Base-by-base conservation (phyloP, 331 rosid genomes). In the Phaseolus coccineus region DNA sequence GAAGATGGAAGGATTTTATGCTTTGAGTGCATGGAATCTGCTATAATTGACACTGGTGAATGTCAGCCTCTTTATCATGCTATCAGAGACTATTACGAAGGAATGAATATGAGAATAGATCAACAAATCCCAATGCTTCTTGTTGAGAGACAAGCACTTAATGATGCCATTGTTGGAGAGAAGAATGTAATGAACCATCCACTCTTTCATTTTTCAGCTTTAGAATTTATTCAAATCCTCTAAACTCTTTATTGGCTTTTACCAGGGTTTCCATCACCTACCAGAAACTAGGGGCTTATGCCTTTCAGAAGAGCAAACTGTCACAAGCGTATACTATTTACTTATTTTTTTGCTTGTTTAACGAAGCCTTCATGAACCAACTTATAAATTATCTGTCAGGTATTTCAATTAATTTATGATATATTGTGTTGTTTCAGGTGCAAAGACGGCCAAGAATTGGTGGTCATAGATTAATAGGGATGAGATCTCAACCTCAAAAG, bases 121-220 rank as follows among this genome's bases (percentile, higher is more conserved):
- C 99, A 96, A 88, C 95, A 96, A 87, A 87, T 96, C 62, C 98
- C 99, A 33, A 96, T 96, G 99, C 96, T 96, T 82, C 90, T 96
- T 11, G 99, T 93, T 61, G 97, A 92, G 75, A 93, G 99, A 85
- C 94, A 96, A 53, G 99, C 98, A 22, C 96, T 96, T 64, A 96
- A 96, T 77, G 98, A 96, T 81, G 98, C 99, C 67, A 87, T 96
- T 81, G 94, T 89, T 6, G 99, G 96, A 74, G 99, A 96, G 82
- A 96, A 87, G 86, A 87, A 82, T 86, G 99, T 93, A 87, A 88
- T 62, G 63, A 76, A 69, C 31, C 13, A n/a, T 73, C 56, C 68
- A 59, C 82, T 58, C 62, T 28, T 61, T 33, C 68, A 13, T 57
- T 53, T 76, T 48, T 64, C 52, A 12, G 61, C 66, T 44, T 42